Evolutionary conservation across 192 early-diverging fungal species (phyloP).

Genomic region (Gonapodya sp.): DNA sequence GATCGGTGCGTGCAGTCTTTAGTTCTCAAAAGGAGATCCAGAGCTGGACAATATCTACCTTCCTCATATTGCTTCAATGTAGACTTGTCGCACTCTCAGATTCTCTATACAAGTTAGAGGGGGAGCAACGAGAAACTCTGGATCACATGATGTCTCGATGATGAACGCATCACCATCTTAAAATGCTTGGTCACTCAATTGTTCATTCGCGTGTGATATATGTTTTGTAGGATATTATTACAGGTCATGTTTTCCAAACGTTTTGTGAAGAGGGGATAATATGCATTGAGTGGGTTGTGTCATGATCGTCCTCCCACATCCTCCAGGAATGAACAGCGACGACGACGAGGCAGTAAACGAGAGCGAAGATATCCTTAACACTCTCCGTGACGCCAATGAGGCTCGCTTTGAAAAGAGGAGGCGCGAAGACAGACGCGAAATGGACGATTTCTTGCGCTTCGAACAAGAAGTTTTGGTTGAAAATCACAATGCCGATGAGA

Average conservation of each 20-base stretch:
- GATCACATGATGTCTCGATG: neutral
- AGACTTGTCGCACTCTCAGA: neutral
- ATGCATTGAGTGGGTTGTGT: neutral
- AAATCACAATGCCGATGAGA: neutral
- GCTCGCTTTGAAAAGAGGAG: neutral
- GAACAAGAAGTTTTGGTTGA: neutral
- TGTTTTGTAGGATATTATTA: too few species aligned
- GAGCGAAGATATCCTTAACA: neutral
- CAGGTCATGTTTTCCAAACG: neutral
- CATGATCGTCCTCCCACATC: neutral
- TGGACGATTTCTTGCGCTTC: neutral
- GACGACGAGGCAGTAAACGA: neutral
- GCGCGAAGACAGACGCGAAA: neutral
- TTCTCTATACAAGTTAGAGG: neutral
- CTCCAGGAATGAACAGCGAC: neutral
- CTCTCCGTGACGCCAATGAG: neutral
- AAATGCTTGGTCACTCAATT: too few species aligned
- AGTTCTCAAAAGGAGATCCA: too few species aligned
- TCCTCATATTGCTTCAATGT: neutral
- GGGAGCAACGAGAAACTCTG: neutral
- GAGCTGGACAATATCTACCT: too few species aligned
- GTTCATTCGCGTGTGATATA: too few species aligned
- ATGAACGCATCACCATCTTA: too few species aligned
- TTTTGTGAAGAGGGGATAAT: neutral
- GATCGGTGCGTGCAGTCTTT: neutral